phyloP scores from a whole-genome alignment of 2,329 filamentous ascomycete species.

The Aspergillus sergii region DNA sequence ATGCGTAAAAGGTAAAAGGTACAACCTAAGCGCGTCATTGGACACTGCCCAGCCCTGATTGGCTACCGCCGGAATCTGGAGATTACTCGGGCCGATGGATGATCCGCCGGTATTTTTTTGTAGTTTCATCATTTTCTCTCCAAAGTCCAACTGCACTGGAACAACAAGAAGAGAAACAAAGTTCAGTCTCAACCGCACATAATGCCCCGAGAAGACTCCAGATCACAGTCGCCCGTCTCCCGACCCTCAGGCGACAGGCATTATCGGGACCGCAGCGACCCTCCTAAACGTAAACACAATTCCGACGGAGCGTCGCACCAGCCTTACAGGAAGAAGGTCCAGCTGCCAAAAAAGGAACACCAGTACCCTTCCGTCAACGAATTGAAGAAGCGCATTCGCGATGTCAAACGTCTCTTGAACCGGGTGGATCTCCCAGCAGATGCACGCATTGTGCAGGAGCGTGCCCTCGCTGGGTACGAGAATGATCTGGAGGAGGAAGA shows the following conservation, averaged over 20 bases:
- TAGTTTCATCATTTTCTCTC: conserved; percentile 9
- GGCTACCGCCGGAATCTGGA: conserved; percentile 28
- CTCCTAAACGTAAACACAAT: conserved; percentile 32
- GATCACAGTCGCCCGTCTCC: conserved; percentile 10
- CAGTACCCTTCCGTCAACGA: conserved; percentile 48
- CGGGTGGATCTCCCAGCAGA: conserved; percentile 55
- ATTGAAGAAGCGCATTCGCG: conserved; percentile 59
- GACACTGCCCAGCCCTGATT: conserved; percentile 25
- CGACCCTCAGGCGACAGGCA: conserved; percentile 14
- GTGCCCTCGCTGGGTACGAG: conserved; percentile 59
- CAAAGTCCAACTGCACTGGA: not conserved
- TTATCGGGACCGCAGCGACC: conserved; percentile 21
- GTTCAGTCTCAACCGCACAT: not conserved
- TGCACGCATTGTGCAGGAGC: conserved; percentile 60
- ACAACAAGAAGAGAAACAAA: not conserved
- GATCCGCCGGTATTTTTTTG: conserved; percentile 23
- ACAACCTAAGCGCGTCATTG: conserved; percentile 13
- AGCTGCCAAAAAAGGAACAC: conserved; percentile 28
- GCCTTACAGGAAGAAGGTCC: conserved; percentile 32
- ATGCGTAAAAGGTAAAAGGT: not conserved
- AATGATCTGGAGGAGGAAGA: conserved; percentile 57
- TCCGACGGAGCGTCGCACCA: conserved; percentile 26
- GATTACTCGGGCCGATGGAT: conserved; percentile 32
- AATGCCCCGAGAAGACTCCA: conserved; percentile 21
- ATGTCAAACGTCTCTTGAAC: conserved; percentile 56